Percentiles rank a stretch among this genome's conserved stretches.
Conservation (phyloP, 1,284 basidiomycete species). For the Anthracocystis panici-leucophaei region DNA sequence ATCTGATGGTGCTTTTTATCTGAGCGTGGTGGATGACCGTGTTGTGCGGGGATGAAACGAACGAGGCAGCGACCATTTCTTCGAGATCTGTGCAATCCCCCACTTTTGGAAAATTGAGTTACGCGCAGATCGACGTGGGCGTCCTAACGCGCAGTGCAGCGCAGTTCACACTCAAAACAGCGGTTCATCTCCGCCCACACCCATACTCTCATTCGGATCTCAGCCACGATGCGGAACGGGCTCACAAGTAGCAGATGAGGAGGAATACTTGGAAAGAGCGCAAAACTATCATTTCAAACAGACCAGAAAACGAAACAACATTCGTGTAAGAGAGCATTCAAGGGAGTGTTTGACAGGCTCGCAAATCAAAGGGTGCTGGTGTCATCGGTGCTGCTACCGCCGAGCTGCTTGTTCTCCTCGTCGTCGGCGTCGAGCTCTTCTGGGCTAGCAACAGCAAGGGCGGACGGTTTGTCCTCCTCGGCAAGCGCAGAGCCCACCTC, state of each 20-base stretch:
- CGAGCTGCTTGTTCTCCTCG: conserved; percentile 37
- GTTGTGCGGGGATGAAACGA: background rate
- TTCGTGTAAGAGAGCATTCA: background rate
- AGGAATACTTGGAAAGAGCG: background rate
- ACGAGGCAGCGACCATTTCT: background rate
- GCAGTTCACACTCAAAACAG: background rate
- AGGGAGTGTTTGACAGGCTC: background rate
- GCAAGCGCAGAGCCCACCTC: conserved; percentile 29
- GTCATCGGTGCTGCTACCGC: conserved; percentile 23
- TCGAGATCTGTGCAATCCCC: conserved; percentile 6
- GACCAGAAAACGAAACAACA: background rate
- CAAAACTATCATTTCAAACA: background rate
- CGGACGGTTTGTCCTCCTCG: conserved; percentile 16
- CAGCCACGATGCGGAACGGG: background rate
- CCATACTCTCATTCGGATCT: background rate
- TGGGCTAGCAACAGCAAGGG: conserved; percentile 26
- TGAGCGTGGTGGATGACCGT: too few species aligned
- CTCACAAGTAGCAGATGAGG: background rate
- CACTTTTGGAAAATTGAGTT: conserved; percentile 11
- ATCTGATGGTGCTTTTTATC: background rate
- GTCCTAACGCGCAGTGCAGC: background rate
- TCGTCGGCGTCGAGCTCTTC: conserved; percentile 33
- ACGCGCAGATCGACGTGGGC: conserved; percentile 26
- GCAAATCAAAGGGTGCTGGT: conserved; percentile 27
- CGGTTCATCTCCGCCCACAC: conserved; percentile 25